phyloP scores from a whole-genome alignment of 2,329 filamentous ascomycete genomes.

The Kalmusia sp. region DNA sequence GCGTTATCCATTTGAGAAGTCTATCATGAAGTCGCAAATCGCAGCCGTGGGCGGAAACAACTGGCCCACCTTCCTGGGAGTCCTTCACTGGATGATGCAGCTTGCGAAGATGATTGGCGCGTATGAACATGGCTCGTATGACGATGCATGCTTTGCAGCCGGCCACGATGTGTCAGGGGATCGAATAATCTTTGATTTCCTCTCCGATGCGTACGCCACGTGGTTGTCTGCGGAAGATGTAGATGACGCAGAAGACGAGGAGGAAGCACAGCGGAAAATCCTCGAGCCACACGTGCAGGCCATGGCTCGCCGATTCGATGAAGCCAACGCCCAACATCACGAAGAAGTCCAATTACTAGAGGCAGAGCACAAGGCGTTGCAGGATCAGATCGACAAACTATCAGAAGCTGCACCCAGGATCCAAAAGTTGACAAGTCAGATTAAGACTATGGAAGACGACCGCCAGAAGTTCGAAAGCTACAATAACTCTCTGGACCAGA shows the following conservation, averaged over 20 bases:
- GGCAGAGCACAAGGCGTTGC: conserved; percentile 79
- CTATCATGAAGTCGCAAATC: conserved; percentile 95
- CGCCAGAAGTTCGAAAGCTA: conserved; percentile 95
- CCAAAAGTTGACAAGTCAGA: conserved; percentile 83
- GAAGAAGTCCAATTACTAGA: conserved; percentile 87
- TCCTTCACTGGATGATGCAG: conserved; percentile 99
- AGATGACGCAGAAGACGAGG: conserved; percentile 80
- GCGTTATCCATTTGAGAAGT: conserved; percentile 92
- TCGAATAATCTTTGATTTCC: conserved; percentile 91
- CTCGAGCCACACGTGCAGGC: conserved; percentile 83
- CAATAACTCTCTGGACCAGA: conserved; percentile 81
- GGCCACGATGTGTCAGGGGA: conserved; percentile 89
- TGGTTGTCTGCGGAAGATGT: conserved; percentile 85
- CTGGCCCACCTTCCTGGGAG: conserved; percentile 91
- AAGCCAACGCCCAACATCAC: conserved; percentile 81
- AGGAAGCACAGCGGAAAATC: conserved; percentile 72
- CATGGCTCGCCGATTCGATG: conserved; percentile 89
- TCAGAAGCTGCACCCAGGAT: conserved; percentile 87
- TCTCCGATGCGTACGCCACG: conserved; percentile 88
- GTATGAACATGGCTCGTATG: conserved; percentile 79
- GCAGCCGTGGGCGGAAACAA: conserved; percentile 95
- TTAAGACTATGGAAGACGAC: conserved; percentile 93
- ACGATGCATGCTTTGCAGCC: conserved; percentile 86
- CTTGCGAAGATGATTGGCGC: conserved; percentile 91
- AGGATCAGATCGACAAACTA: conserved; percentile 86